Evolutionary conservation across 2,329 filamentous ascomycete species (phyloP), one percentile per base, ranked within the genome.

Genomic region (Colletotrichum cereale): DNA sequence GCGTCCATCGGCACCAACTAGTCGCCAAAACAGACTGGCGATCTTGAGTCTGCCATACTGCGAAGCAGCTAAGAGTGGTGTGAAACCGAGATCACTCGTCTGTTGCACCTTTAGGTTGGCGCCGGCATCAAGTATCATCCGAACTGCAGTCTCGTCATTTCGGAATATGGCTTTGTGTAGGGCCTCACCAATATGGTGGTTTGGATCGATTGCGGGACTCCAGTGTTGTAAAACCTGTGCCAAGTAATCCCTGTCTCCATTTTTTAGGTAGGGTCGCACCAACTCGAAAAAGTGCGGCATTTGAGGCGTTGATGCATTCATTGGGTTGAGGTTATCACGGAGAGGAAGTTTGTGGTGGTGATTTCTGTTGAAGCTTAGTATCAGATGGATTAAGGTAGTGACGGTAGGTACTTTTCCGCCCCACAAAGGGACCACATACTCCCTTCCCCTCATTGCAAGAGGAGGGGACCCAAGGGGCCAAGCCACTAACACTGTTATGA

Each of bases 191-290:
- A 67, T 62, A 38, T 62, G 38, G 57, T 62, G 48, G 50, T 7
- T 29, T 56, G 65, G 50, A 24, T 67, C 58, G 40, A 67, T 47
- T 48, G 57, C 65, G n/a, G 57, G 65, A 67, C 58, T 67, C 65
- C 65, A 62, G 40, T 67, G 58, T 24, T 48, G 47, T 42, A 67
- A 38, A 62, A 67, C 57, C 65, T 56, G 26, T 48, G 65, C 65
- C 57, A 62, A 56, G 65, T 62, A 62, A 48, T 56, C 48, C 47
- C 57, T 62, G 29, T 67, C 48, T 62, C 56, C 65, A 29, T 38
- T 62, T 48, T 56, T 16, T 5, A 67, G 48, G 57, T 67, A 67
- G n/a, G 57, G 48, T 48, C 48, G 48, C 38, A 67, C 57, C 26
- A 67, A 48, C 2, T 67, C 31, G 29, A 2, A 16, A 47, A 56